These are phyloP conservation scores for Syzygium syzygioides DNA, from an alignment of 441 rosid species.

Conservation along the genomic window DNA sequence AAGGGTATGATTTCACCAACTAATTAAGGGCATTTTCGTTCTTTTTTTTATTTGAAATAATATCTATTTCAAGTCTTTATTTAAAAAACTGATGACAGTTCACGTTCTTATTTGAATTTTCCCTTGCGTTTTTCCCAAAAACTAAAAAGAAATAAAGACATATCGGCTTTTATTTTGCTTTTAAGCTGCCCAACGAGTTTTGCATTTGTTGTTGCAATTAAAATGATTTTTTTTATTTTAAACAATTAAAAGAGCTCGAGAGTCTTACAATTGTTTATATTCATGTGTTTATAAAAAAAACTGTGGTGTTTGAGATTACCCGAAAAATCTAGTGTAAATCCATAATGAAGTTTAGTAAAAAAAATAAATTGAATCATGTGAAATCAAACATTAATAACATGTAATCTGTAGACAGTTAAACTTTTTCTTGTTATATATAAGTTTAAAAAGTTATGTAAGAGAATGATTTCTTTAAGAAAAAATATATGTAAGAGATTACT, in stretches of 20 bases:
- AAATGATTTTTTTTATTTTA: no score
- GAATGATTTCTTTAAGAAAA: background rate
- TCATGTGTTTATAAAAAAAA: background rate
- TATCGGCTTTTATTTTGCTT: no score
- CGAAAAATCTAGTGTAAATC: accelerated
- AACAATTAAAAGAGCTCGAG: background rate
- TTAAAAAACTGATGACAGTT: no score
- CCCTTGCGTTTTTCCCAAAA: no score
- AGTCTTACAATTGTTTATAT: background rate
- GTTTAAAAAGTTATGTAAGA: accelerated
- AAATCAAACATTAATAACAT: accelerated
- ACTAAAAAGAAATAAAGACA: no score
- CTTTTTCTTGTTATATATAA: accelerated
- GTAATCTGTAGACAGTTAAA: accelerated
- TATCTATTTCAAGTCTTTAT: no score
- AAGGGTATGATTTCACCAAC: no score
- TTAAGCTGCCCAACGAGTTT: no score
- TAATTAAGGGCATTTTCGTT: no score
- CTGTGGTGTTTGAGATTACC: background rate
- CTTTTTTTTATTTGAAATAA: no score
- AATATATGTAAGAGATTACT: accelerated
- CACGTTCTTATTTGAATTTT: no score
- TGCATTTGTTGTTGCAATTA: accelerated
- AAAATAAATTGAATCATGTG: background rate
- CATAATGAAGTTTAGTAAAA: background rate